Conservation (phyloP, 306 rosid genomes). For the Dalbergia cochinchinensis region DNA sequence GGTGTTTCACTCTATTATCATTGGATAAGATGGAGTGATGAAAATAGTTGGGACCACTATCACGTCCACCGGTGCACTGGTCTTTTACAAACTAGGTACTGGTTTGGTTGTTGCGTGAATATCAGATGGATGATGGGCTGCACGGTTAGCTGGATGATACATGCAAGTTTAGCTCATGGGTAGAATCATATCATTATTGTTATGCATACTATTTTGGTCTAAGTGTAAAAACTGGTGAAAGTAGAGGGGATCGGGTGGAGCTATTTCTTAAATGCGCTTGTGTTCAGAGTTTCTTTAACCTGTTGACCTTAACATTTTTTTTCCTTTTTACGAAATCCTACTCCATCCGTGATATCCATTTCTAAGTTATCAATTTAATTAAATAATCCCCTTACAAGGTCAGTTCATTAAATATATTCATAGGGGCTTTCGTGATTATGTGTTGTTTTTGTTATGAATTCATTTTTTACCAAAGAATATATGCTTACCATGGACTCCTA, state of each 20-base stretch:
- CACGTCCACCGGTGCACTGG: slow-evolving; percentile 59
- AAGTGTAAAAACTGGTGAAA: slow-evolving; percentile 6
- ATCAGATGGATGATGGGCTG: slow-evolving; percentile 97
- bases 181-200: slow-evolving; percentile 8
- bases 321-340: not conserved
- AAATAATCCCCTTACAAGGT: not conserved
- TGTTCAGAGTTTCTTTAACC: slow-evolving; percentile 15
- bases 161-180: not conserved
- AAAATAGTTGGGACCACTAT: no score
- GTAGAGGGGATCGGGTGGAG: slow-evolving; percentile 21
- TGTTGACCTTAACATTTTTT: slow-evolving; percentile 30
- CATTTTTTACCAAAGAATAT: slow-evolving; percentile 30
- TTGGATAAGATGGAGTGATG: no score
- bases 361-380: not conserved
- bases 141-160: slow-evolving; percentile 77
- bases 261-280: not conserved
- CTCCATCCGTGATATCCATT: slow-evolving; percentile 11
- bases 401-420: not conserved
- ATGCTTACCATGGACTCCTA: slow-evolving; percentile 48
- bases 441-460: slow-evolving; percentile 29
- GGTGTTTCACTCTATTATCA: no score
- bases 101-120: slow-evolving; percentile 94
- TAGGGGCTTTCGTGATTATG: not conserved
- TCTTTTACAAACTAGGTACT: slow-evolving; percentile 94
- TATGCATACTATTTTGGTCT: not conserved